Percentiles rank a stretch among this genome's conserved stretches.
phyloP scores from a whole-genome alignment of 2,329 filamentous ascomycete species.

The Pseudogymnoascus sp. region DNA sequence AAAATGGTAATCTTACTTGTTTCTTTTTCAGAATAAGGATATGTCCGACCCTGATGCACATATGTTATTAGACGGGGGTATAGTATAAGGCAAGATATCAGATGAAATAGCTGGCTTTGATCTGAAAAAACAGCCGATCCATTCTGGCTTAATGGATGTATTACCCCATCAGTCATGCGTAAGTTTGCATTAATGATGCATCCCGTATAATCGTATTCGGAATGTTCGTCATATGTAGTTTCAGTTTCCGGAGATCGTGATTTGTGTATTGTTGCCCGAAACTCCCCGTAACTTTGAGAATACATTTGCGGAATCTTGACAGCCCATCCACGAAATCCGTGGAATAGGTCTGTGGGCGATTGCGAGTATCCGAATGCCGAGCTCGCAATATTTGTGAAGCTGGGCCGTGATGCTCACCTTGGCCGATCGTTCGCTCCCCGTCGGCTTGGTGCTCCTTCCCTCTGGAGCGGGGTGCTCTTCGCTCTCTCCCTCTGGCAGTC shows the following conservation, averaged over 20 bases:
- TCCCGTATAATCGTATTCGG: background rate
- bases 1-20: background rate
- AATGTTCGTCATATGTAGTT: background rate
- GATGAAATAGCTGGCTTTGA: background rate
- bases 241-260: background rate
- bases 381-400: background rate
- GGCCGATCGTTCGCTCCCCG: background rate
- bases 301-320: background rate
- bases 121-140: background rate
- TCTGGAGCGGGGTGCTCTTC: background rate
- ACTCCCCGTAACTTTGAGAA: background rate
- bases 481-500: background rate
- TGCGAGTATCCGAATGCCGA: background rate
- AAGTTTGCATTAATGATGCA: constrained; percentile 2
- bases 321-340: background rate
- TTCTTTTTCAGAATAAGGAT: background rate
- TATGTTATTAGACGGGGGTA: background rate
- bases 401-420: background rate
- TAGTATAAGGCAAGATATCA: background rate
- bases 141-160: background rate
- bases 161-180: background rate
- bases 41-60: background rate
- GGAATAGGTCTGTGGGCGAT: background rate
- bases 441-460: background rate
- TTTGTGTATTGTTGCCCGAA: background rate